phyloP scores from a whole-genome alignment of 441 rosid species.

The Syzygium syzygioides region DNA sequence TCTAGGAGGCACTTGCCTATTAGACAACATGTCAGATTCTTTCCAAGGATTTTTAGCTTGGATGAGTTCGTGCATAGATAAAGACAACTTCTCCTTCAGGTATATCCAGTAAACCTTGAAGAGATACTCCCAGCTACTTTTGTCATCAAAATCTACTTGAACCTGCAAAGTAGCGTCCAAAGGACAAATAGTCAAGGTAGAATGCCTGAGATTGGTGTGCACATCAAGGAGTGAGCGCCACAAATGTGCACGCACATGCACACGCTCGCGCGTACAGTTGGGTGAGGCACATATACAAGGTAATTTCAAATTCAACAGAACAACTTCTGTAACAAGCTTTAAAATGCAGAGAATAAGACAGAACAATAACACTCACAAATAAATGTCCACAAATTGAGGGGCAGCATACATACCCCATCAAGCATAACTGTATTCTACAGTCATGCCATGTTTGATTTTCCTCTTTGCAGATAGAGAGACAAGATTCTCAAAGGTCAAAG shows the following conservation, averaged over 20 bases:
- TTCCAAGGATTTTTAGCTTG: slow-evolving; percentile 60
- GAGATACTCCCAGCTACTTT: slow-evolving; percentile 98
- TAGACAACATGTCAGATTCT: slow-evolving; percentile 28
- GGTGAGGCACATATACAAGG: not conserved
- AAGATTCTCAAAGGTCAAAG: not conserved
- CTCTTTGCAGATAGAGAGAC: not conserved
- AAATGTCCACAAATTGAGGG: not conserved
- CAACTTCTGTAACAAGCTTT: not conserved
- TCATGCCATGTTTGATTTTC: not conserved
- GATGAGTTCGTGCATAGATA: slow-evolving; percentile 67
- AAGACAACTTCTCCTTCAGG: slow-evolving; percentile 64
- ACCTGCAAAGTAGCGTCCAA: slow-evolving; percentile 44
- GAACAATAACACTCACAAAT: not conserved
- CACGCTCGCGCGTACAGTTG: not conserved
- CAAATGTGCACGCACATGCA: not conserved
- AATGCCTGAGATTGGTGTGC: not conserved
- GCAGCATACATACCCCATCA: not conserved
- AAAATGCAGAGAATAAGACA: not conserved
- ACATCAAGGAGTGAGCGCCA: not conserved
- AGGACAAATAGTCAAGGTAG: not conserved
- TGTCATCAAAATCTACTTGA: slow-evolving; percentile 98
- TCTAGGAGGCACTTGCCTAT: slow-evolving; percentile 21
- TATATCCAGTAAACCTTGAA: slow-evolving; percentile 91
- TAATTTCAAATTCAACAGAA: not conserved
- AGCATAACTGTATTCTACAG: not conserved